Evolutionary conservation across 306 rosid genomes (phyloP).

Genomic region (Crataegus laevigata): DNA sequence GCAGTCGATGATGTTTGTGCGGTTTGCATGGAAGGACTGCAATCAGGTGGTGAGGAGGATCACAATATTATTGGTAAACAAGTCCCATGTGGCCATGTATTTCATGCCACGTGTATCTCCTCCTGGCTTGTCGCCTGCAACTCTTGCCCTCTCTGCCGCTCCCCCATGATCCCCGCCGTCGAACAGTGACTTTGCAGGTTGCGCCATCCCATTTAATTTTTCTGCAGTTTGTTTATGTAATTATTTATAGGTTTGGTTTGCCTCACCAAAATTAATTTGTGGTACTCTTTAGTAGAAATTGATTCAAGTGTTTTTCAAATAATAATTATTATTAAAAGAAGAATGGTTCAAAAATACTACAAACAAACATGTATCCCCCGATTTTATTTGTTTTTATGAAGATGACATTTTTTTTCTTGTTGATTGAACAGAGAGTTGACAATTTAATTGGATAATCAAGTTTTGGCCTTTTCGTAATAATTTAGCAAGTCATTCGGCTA

Average conservation of each 20-base stretch:
- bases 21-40: slow-evolving; percentile 47
- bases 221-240: neutral
- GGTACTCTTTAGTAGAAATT: neutral
- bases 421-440: neutral
- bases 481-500: neutral
- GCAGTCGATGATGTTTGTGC: slow-evolving; percentile 32
- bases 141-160: slow-evolving; percentile 76
- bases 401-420: neutral
- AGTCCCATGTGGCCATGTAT: slow-evolving; percentile 59
- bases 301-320: neutral
- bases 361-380: neutral
- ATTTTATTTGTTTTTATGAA: too few relatives aligned
- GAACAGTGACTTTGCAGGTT: neutral
- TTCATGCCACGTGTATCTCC: slow-evolving; percentile 53
- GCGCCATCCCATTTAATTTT: neutral
- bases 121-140: slow-evolving; percentile 47
- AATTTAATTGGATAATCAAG: neutral
- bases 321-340: too few relatives aligned
- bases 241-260: neutral
- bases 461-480: neutral
- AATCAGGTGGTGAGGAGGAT: neutral
- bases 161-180: slow-evolving; percentile 12
- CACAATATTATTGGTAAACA: slow-evolving; percentile 14
- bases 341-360: neutral
- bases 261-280: neutral